Percentiles rank a stretch among this genome's conserved stretches.
phyloP scores from a whole-genome alignment of 768 basidiomycete genomes.

The Suillus brevipes region DNA sequence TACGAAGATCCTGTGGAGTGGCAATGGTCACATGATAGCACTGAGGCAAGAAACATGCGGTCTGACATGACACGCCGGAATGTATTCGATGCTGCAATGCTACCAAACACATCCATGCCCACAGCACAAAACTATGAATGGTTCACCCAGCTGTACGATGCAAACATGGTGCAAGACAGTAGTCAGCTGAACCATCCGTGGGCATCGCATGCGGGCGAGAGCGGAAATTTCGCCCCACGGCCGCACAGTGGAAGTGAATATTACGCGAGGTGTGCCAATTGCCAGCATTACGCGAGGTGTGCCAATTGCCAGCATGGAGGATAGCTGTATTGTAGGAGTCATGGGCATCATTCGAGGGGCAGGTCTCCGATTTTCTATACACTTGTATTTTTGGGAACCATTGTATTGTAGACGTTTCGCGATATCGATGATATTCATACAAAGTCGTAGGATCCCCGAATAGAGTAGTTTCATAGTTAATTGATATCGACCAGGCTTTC shows the following conservation, averaged over 20 bases:
- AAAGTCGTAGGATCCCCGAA: neutral
- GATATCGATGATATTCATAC: neutral
- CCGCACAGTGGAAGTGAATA: neutral
- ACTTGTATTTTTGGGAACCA: neutral
- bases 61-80: neutral
- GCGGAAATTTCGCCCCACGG: neutral
- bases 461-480: neutral
- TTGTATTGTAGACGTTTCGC: neutral
- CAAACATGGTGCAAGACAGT: neutral
- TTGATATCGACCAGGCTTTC: neutral
- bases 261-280: neutral
- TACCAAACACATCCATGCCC: neutral
- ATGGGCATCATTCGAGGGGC: neutral
- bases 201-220: neutral
- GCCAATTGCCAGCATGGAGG: neutral
- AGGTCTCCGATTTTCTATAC: neutral
- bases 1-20: neutral
- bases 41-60: neutral
- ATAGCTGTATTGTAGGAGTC: neutral
- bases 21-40: neutral
- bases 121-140: neutral
- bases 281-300: neutral
- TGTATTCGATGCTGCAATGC: neutral
- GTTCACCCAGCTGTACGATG: neutral
- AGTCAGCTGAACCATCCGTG: neutral